Percentiles rank a stretch among this genome's conserved stretches.
phyloP scores from a whole-genome alignment of 108 stramenopile species.

The Pseudonitzschia pungens region DNA sequence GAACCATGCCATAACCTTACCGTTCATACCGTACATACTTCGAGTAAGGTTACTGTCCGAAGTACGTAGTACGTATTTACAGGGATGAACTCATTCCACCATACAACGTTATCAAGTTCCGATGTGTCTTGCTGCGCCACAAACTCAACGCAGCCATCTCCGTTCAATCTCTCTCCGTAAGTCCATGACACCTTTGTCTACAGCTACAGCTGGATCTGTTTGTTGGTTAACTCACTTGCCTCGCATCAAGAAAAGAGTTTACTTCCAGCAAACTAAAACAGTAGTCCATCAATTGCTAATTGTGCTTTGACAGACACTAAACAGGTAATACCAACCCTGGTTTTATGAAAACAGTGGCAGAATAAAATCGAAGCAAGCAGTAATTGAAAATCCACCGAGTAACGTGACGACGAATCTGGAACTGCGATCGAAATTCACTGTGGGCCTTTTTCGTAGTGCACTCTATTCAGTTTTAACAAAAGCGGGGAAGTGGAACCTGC shows the following conservation, averaged over 20 bases:
- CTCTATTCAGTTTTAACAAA: background rate
- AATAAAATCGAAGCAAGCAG: background rate
- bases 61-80: slow-evolving; percentile 1
- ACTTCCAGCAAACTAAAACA: background rate
- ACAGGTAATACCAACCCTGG: background rate
- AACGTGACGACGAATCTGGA: background rate
- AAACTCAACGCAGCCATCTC: background rate
- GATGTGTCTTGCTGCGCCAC: background rate
- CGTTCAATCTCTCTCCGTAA: background rate
- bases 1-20: no score
- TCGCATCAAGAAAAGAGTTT: background rate
- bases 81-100: background rate
- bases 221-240: no score
- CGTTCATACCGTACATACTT: background rate
- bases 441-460: background rate
- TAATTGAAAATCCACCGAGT: background rate
- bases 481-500: no score
- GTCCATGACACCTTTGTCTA: background rate
- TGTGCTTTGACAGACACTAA: background rate
- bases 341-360: background rate
- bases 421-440: background rate
- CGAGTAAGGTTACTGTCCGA: background rate
- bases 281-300: background rate
- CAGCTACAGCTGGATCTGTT: background rate
- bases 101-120: background rate